Base-by-base conservation (phyloP, 2,329 filamentous ascomycete genomes). In the Neofusicoccum ribis region DNA sequence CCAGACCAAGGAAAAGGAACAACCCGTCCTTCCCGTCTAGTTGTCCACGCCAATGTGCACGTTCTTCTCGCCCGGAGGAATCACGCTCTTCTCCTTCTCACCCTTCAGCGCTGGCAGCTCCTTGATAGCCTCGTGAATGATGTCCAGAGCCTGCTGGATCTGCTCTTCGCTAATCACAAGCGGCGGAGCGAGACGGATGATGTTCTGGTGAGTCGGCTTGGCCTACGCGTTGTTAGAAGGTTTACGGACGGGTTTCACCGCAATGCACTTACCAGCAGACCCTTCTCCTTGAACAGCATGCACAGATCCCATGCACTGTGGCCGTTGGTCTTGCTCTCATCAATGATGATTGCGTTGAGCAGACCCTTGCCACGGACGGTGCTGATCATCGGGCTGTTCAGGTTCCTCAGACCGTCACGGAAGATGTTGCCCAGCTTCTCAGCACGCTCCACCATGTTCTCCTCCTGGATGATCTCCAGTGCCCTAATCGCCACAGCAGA, bases 191-290 rank as follows among this genome's bases (percentile, higher is more conserved):
- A 99, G 90, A 65, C 95, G 91, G 77, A 99, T 99, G 78, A 99
- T 98, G 80, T 98, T 97, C 75, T 96, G 90, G 79, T 99, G 95
- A 6, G 95, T 99, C 36, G 95, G 95, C 86, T 99, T 99, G 73
- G 95, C 95, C 92, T 96, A 77, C 74, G 66, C 54, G 49, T 54
- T 23, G 63, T 65, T 39, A 65, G 63, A 46, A 14, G 2, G 9
- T 50, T 61, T 58, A 11, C 52, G 23, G 14, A 6, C 46, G 41
- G 12, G 3, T 15, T 27, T 47, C 37, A 12, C 6, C 20, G 43
- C n/a, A 5, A 52, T 43, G 71, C 67, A 82, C 89, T 81, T 84
- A 96, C 92, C 85, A 99, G 78, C 65, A 99, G 82, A 66, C 95
- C 95, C 85, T 97, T 98, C 79, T 90, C 88, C 85, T 98, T 98